Conservation (phyloP, 1,284 basidiomycete species). For the Rhodotorula mucilaginosa region DNA sequence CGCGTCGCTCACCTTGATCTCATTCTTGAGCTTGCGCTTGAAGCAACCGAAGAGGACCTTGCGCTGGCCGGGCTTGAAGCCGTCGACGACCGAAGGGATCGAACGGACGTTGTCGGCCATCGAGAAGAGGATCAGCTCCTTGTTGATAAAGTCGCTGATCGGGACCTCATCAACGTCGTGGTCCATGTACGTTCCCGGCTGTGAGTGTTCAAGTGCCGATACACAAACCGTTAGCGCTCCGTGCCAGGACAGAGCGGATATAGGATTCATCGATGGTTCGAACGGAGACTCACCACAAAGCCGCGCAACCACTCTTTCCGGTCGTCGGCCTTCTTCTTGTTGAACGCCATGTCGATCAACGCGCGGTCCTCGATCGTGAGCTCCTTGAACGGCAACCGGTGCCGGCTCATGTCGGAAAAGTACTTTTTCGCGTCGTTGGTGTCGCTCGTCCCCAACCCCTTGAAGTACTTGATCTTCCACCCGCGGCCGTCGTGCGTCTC, state of each 20-base stretch:
- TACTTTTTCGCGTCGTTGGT: conserved; percentile 88
- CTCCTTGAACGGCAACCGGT: conserved; percentile 87
- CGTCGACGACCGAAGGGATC: conserved; percentile 89
- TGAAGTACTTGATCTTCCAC: conserved; percentile 95
- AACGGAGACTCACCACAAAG: conserved; percentile 63
- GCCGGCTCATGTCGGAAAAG: conserved; percentile 87
- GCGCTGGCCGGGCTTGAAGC: conserved; percentile 97
- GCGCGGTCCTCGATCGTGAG: conserved; percentile 78
- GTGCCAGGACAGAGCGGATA: conserved; percentile 12
- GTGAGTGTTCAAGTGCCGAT: not conserved
- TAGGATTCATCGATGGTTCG: no score
- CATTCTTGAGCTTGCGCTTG: conserved; percentile 85
- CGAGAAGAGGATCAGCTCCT: conserved; percentile 96
- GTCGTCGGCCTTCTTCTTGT: conserved; percentile 99
- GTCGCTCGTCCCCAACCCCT: conserved; percentile 94
- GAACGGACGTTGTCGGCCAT: conserved; percentile 99
- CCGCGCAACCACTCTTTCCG: conserved; percentile 97
- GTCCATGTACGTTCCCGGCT: conserved; percentile 93
- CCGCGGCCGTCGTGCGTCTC: conserved; percentile 73
- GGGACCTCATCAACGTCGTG: conserved; percentile 84
- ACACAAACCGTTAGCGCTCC: no score
- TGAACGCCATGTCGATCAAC: conserved; percentile 96
- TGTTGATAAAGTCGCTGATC: conserved; percentile 95
- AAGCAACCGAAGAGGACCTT: conserved; percentile 96
- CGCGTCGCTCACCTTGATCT: conserved; percentile 74